A percentile compares a stretch with the other conserved stretches of the same genome.
phyloP scores from a whole-genome alignment of 768 basidiomycete species.

The Phaeotremella fagi region DNA sequence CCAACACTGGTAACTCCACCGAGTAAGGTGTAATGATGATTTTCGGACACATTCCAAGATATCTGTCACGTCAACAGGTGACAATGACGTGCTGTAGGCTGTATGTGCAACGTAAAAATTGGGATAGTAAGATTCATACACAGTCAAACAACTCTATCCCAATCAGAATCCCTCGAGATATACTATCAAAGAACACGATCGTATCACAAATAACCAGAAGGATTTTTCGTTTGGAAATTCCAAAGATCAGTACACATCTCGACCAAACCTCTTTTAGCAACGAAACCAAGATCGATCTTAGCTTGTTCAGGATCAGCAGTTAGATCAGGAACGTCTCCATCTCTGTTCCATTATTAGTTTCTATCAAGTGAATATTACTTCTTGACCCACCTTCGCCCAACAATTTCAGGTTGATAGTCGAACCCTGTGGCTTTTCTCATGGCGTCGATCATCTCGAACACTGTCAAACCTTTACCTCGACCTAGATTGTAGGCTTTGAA shows the following conservation, averaged over 20 bases:
- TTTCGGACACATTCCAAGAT: no score
- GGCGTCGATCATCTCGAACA: slow-evolving; percentile 87
- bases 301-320: slow-evolving; percentile 90
- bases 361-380: neutral
- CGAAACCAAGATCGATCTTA: slow-evolving; percentile 87
- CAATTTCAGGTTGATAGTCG: slow-evolving; percentile 80
- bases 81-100: no score
- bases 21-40: no score
- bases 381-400: slow-evolving; percentile 84
- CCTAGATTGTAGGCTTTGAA: slow-evolving; percentile 97
- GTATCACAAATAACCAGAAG: no score
- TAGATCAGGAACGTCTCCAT: slow-evolving; percentile 92
- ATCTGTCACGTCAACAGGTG: no score
- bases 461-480: slow-evolving; percentile 84
- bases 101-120: no score
- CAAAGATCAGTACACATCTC: slow-evolving; percentile 95
- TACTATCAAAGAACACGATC: no score
- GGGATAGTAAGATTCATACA: no score
- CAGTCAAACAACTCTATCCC: no score
- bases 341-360: no score
- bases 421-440: slow-evolving; percentile 89
- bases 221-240: slow-evolving; percentile 98
- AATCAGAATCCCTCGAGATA: no score
- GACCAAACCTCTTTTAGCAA: slow-evolving; percentile 70
- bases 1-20: no score